Conservation (phyloP, 208 protist species). For the Trypanosomatidae sp. region DNA sequence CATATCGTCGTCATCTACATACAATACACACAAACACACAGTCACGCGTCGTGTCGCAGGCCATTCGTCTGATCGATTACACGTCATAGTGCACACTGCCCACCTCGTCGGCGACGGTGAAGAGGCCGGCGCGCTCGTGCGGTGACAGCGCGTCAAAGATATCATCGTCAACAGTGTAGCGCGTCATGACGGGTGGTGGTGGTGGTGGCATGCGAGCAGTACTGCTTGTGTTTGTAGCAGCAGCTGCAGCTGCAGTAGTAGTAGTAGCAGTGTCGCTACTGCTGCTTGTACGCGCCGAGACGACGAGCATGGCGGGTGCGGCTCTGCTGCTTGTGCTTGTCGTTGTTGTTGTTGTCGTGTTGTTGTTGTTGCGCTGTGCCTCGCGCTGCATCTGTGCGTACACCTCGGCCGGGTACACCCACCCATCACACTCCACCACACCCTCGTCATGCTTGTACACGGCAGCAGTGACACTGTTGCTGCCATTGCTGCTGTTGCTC, state of each 20-base stretch:
- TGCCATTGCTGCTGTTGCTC: background rate
- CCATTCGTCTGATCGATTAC: constrained; percentile 5
- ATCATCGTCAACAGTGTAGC: constrained; percentile 5
- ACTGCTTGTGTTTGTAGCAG: background rate
- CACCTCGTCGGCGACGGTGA: constrained; percentile 43
- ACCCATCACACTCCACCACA: constrained; percentile 45
- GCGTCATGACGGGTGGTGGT: background rate
- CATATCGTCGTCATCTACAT: background rate
- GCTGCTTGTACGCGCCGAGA: background rate
- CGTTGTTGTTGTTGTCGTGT: background rate
- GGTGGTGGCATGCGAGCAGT: background rate
- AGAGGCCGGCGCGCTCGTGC: constrained; percentile 23
- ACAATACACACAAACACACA: background rate
- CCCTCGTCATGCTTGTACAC: background rate
- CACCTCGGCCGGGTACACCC: constrained; percentile 36
- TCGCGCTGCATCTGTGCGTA: constrained; percentile 1
- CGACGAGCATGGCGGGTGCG: background rate
- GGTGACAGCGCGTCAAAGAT: constrained; percentile 11
- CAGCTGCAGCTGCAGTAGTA: background rate
- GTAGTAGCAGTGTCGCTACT: background rate
- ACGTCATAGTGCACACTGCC: constrained; percentile 29
- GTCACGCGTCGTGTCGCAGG: background rate
- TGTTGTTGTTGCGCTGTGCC: background rate
- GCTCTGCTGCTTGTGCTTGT: background rate
- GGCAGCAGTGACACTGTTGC: background rate